phyloP scores from a whole-genome alignment of 2,329 filamentous ascomycete species.

The Fusarium longipes region DNA sequence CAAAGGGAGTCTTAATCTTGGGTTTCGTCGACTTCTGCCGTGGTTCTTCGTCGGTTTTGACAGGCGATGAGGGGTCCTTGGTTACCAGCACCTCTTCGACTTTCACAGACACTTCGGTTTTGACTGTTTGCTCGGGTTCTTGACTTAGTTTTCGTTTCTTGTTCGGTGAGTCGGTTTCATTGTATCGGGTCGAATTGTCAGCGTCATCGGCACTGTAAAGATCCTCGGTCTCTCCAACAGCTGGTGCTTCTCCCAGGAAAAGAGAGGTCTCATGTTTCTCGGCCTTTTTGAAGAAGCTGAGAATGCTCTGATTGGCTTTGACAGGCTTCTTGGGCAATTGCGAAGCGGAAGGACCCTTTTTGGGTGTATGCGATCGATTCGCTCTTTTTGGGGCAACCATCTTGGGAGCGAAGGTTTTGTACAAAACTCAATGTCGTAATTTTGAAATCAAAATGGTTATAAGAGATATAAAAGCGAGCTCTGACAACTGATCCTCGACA shows the following conservation, averaged over 20 bases:
- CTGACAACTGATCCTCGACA: not conserved
- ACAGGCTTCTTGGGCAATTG: constrained; percentile 51
- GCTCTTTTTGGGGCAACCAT: constrained; percentile 53
- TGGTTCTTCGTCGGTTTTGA: constrained; percentile 47
- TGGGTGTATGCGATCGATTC: constrained; percentile 49
- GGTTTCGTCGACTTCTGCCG: constrained; percentile 37
- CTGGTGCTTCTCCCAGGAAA: constrained; percentile 58
- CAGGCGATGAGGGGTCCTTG: constrained; percentile 47
- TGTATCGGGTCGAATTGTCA: constrained; percentile 47
- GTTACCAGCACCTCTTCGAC: not conserved
- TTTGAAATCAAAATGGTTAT: not conserved
- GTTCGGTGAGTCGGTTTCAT: constrained; percentile 50
- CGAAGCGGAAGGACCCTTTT: constrained; percentile 44
- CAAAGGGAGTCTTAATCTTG: constrained; percentile 64
- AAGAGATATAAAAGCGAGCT: not conserved
- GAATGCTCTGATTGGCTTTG: constrained; percentile 71
- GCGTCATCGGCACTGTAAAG: constrained; percentile 47
- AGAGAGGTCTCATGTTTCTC: constrained; percentile 69
- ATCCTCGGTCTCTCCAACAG: constrained; percentile 41
- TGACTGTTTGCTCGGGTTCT: constrained; percentile 22
- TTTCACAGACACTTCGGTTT: constrained; percentile 12
- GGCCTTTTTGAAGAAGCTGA: constrained; percentile 80
- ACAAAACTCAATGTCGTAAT: not conserved
- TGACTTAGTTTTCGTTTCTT: constrained; percentile 48
- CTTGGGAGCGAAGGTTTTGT: constrained; percentile 7